Evolutionary conservation across 1,139 yeast species (phyloP), one percentile per base, ranked within the genome.

Genomic region (Suhomyces coccinellae): DNA sequence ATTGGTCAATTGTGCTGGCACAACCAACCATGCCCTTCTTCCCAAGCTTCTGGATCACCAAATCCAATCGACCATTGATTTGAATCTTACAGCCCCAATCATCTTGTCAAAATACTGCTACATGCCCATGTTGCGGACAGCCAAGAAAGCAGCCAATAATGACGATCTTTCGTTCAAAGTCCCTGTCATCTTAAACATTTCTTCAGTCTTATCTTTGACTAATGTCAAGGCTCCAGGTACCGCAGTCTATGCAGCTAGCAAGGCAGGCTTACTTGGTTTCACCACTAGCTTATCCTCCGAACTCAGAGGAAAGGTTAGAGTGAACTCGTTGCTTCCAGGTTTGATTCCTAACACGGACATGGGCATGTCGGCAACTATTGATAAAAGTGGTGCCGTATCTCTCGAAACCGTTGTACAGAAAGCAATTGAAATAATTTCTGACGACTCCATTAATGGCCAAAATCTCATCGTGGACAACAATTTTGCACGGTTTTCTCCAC

Each of bases 1-100:
- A 1, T 65, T 89, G 28, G 74, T 90, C 28, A 89, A 90, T 57
- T 82, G 93, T 63, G 97, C 97, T 0, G 98, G 98, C 0, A 57
- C 85, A 3, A 73, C 95, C 1, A 93, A 86, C 55, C 71, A 77
- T 33, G 66, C 77, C 0, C 65, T 90, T 15, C 65, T 87, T 8
- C 57, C 79, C 12, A 61, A 73, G 26, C 76, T 84, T 3, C 50
- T 74, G 1, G 58, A 65, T 0, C 60, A 66, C 0, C 71, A 71
- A 12, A 79, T 88, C 10, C 58, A 65, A 2, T 52, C 66, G 2
- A 71, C 90, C 7, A 62, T 89, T 33, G 72, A 73, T 34, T 69
- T 83, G 22, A 91, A 93, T 58, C 70, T 91, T 36, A 59, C 77
- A 0, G 83, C 87, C 0, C 84, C 95, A 0, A 84, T 90, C 0